Percentiles rank a stretch among this genome's conserved stretches.
These are phyloP conservation scores for Kregervanrija pseudodelftensis DNA, from an alignment of 805 yeast genomes.

Conservation along the genomic window DNA sequence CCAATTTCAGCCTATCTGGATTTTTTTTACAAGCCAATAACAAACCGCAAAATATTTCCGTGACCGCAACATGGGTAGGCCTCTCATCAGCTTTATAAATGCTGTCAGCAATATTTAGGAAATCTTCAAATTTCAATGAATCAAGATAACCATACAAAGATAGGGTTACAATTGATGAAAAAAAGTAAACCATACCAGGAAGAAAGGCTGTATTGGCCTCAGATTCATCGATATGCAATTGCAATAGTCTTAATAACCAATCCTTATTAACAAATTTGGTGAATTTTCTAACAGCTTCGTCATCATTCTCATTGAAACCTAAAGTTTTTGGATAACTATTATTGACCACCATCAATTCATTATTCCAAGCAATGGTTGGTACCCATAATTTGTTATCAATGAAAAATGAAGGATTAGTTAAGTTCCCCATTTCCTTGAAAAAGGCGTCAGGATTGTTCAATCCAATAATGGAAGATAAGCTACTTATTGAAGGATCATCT, in stretches of 20 bases:
- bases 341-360: constrained; percentile 38
- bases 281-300: constrained; percentile 32
- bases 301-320: constrained; percentile 37
- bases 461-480: constrained; percentile 10
- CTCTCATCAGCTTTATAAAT: constrained; percentile 61
- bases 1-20: constrained; percentile 23
- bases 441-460: constrained; percentile 29
- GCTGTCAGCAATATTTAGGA: constrained; percentile 41
- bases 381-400: constrained; percentile 48
- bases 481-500: constrained; percentile 20
- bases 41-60: constrained; percentile 66
- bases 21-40: constrained; percentile 40
- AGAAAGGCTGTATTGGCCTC: constrained; percentile 64
- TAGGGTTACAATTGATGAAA: constrained; percentile 43
- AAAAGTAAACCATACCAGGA: constrained; percentile 53
- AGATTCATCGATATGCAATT: constrained; percentile 54
- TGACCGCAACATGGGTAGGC: constrained; percentile 64
- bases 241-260: constrained; percentile 51
- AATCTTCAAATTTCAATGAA: constrained; percentile 40
- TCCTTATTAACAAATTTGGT: constrained; percentile 42
- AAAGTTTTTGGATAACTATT: constrained; percentile 24
- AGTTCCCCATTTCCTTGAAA: constrained; percentile 44
- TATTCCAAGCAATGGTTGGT: constrained; percentile 79
- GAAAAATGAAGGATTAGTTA: constrained; percentile 40
- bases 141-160: constrained; percentile 38